phyloP scores from a whole-genome alignment of 768 basidiomycete genomes.

The Lactifluus rugatus region DNA sequence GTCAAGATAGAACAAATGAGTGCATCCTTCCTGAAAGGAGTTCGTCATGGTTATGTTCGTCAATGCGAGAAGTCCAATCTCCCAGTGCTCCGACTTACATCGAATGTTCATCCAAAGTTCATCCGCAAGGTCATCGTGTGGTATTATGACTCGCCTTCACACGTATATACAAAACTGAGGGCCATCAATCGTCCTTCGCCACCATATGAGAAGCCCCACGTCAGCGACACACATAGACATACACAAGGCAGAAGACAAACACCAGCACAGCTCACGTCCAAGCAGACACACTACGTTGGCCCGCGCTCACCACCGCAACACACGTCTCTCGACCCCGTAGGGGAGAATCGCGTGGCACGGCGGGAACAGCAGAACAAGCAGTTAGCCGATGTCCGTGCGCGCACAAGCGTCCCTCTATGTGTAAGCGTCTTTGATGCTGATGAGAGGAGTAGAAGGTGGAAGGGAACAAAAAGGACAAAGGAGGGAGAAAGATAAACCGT shows the following conservation, averaged over 20 bases:
- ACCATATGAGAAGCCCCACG: not conserved
- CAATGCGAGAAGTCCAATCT: too few relatives aligned
- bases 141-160: not conserved
- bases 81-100: not conserved
- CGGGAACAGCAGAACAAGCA: conserved; percentile 28
- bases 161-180: not conserved
- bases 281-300: conserved; percentile 11
- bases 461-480: not conserved
- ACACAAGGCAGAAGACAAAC: not conserved
- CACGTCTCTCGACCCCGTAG: conserved; percentile 38
- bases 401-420: not conserved
- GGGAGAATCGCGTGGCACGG: conserved; percentile 34
- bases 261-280: conserved; percentile 5
- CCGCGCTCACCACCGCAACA: conserved; percentile 40
- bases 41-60: too few relatives aligned
- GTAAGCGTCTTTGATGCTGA: not conserved
- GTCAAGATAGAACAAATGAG: too few relatives aligned
- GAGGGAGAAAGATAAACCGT: not conserved
- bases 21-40: too few relatives aligned
- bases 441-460: not conserved
- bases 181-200: not conserved
- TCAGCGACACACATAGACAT: not conserved
- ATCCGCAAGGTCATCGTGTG: not conserved
- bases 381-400: not conserved
- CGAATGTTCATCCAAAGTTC: not conserved